Evolutionary conservation across 192 early-diverging fungal species (phyloP).

Genomic region (Geosiphon pyriformis): DNA sequence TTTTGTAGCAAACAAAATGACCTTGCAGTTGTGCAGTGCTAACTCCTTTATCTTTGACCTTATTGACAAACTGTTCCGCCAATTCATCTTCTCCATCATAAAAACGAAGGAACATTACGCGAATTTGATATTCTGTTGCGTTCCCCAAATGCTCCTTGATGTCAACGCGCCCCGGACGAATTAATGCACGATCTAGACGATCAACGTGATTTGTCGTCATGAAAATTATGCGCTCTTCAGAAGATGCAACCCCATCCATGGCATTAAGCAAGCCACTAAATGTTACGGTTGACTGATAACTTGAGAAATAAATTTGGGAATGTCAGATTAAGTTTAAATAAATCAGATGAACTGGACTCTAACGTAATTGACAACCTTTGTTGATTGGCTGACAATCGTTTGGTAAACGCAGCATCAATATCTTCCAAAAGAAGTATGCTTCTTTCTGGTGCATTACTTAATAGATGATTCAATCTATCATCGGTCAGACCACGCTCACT

Average conservation of each 20-base stretch:
- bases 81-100: constrained; percentile 52
- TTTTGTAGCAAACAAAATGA: constrained; percentile 88
- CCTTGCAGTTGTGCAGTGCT: constrained; percentile 92
- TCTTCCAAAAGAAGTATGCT: constrained; percentile 79
- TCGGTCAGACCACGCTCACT: constrained; percentile 78
- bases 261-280: constrained; percentile 87
- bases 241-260: constrained; percentile 79
- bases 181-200: constrained; percentile 67
- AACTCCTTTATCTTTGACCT: constrained; percentile 45
- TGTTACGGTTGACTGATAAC: constrained; percentile 74
- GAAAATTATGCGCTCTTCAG: constrained; percentile 84
- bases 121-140: constrained; percentile 62
- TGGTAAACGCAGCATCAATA: constrained; percentile 77
- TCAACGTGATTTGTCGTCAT: constrained; percentile 90
- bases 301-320: constrained; percentile 18
- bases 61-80: constrained; percentile 67
- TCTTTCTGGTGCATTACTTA: constrained; percentile 74
- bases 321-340: neutral
- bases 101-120: constrained; percentile 75
- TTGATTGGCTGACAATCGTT: constrained; percentile 55
- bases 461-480: constrained; percentile 73
- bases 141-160: constrained; percentile 69
- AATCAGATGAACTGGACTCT: no score
- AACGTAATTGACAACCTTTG: no score
- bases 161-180: constrained; percentile 79